Base-by-base conservation (phyloP, 345 rosid genomes). In the Gossypium mustelinum region DNA sequence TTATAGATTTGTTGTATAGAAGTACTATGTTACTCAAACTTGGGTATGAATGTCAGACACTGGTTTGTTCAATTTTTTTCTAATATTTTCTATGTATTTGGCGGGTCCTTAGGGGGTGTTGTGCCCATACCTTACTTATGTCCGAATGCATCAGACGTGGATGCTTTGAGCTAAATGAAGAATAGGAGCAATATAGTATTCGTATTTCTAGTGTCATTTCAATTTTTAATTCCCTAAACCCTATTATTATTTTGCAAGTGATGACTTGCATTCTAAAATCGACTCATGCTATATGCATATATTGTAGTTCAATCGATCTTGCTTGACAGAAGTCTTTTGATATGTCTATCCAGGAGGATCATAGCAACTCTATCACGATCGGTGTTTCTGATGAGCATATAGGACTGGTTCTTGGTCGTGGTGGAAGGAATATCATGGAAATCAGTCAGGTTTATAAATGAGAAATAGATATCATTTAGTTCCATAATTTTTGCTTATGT, bases 381-480 rank as follows among this genome's bases (percentile, higher is more conserved):
- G 99, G 97, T 56, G 89, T 93, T 71, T 83, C 97, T 3, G 98
- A 96, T 82, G 99, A 85, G 77, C 98, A 90, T 84, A 87, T 93
- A 27, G 99, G 98, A n/a, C 73, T 93, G 81, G 90, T 96, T 80
- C 94, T 96, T 81, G 99, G 99, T 57, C 97, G 98, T 41, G 97
- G 97, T 78, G 99, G 99, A 82, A 87, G 97, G 85, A 96, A 89
- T 80, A 88, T 96, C 70, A 85, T 89, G 92, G 98, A 93, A 72
- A 96, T 96, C 76, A 93, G 90, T 78, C 98, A 96, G 99, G 98
- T 94, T 54, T 14, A 61, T 72, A 67, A 14, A 64, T 56, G 54
- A 17, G 56, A 52, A 18, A 29, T 70, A 22, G 43, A 65, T 68
- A 54, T 48, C 18, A 11, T 67, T 69, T 67, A 25, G 55, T 74